Base-by-base conservation (phyloP, 768 basidiomycete species). In the Lyophyllum semitale region DNA sequence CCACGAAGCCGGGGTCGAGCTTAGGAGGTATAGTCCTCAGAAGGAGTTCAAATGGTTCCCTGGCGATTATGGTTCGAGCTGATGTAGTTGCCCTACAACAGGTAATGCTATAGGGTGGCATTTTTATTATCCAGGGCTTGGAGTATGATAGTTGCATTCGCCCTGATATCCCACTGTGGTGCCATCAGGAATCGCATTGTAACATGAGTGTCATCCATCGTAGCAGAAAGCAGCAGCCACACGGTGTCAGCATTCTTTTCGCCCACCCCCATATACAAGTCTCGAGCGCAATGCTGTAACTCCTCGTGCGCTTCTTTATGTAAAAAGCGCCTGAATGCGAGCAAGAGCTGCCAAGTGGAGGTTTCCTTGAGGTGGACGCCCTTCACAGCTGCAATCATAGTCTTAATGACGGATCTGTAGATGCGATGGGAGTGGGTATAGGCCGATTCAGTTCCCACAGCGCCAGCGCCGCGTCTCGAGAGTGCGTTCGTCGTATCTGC, bases 371-470 rank as follows among this genome's bases (percentile, higher is more conserved):
- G 77, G 57, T 86, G 84, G 2, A 96, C 90, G 8, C 82, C 78
- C 45, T 74, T 74, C 22, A 84, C 79, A 7, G 88, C 83, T 7
- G 83, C 83, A 0, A 80, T 79, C 81, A 94, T 87, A 0, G 92
- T 90, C 47, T 72, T 78, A 17, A 98, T 64, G 35, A 95, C 75
- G 9, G 93, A 83, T n/a, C 79, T 76, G 68, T 95, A 88, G 32
- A 94, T 67, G 27, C 92, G 78, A 70, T 95, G 91, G 1, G 89
- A 91, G 58, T 87, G 83, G 0, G 91, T 90, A 66, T 91, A 93
- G 4, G 87, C 83, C 17, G 87, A 87, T 65, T 84, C 83, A 5
- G 85, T 83, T 8, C 87, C 84, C 13, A 86, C 75, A 2, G 70
- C 74, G 12, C 76, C 78, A 6, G 57, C 60, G 11, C 77, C 81